Conservation (phyloP, 1,284 basidiomycete genomes). For the Naganishia sp. region DNA sequence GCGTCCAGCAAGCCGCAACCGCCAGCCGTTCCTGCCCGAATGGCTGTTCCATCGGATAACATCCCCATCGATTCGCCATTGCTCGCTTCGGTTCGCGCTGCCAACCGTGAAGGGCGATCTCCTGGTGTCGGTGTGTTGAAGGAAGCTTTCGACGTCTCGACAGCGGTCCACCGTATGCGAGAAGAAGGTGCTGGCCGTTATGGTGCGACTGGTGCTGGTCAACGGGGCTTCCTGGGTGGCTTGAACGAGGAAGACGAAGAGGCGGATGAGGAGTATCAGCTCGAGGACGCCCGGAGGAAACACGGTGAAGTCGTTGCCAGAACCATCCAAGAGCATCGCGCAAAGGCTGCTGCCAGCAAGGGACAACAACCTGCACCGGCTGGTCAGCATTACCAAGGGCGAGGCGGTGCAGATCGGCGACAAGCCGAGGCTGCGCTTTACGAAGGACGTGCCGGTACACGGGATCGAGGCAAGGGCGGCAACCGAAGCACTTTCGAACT, state of each 20-base stretch:
- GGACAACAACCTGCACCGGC: constrained; percentile 54
- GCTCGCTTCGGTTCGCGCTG: constrained; percentile 74
- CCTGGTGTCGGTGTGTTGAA: constrained; percentile 90
- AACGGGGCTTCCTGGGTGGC: constrained; percentile 74
- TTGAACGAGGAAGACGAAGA: constrained; percentile 91
- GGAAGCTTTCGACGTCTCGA: constrained; percentile 98
- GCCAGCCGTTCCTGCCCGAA: constrained; percentile 64
- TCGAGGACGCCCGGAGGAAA: constrained; percentile 59
- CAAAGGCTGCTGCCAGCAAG: constrained; percentile 53
- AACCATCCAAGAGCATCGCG: constrained; percentile 53
- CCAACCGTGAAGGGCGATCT: constrained; percentile 74
- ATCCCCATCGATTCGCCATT: constrained; percentile 87
- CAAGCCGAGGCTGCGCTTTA: constrained; percentile 58
- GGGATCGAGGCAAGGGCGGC: constrained; percentile 60
- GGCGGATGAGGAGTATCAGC: constrained; percentile 58
- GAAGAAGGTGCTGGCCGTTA: constrained; percentile 88
- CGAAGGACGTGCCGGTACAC: constrained; percentile 73
- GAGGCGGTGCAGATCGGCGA: constrained; percentile 54
- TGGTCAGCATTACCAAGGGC: constrained; percentile 54
- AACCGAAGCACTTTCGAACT: constrained; percentile 66
- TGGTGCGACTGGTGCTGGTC: constrained; percentile 78
- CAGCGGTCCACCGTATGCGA: constrained; percentile 98
- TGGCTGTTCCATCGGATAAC: constrained; percentile 61
- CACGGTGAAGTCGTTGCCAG: constrained; percentile 57
- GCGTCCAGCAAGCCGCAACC: constrained; percentile 30